These are phyloP conservation scores for Gliomastix tumulicola DNA, from an alignment of 2,329 filamentous ascomycete genomes.

Conservation along the genomic window DNA sequence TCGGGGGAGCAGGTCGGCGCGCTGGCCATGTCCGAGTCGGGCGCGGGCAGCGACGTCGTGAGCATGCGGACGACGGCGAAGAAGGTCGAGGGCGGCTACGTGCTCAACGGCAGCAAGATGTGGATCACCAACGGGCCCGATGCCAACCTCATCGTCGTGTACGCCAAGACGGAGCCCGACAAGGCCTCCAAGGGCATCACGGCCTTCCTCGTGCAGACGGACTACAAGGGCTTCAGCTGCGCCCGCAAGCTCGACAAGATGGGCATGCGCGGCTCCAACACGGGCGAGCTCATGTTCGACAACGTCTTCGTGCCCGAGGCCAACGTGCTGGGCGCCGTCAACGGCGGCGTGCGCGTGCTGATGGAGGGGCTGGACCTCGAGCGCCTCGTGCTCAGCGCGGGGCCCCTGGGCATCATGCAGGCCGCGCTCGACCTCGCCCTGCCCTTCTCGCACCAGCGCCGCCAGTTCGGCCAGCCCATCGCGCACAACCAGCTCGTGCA, in stretches of 20 bases:
- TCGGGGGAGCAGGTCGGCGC: slow-evolving; percentile 77
- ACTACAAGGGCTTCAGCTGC: slow-evolving; percentile 66
- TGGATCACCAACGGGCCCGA: slow-evolving; percentile 99
- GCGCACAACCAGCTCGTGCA: slow-evolving; percentile 91
- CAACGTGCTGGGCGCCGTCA: slow-evolving; percentile 72
- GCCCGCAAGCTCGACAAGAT: slow-evolving; percentile 93
- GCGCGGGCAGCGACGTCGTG: slow-evolving; percentile 87
- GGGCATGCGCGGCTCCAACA: slow-evolving; percentile 96
- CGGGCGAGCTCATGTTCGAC: slow-evolving; percentile 88
- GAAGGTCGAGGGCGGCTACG: slow-evolving; percentile 74
- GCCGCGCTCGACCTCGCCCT: slow-evolving; percentile 77
- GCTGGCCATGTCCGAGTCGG: slow-evolving; percentile 91
- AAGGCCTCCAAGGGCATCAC: slow-evolving; percentile 86
- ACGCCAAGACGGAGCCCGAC: slow-evolving; percentile 84
- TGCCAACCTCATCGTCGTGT: slow-evolving; percentile 90
- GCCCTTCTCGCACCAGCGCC: slow-evolving; percentile 82
- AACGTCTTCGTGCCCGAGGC: slow-evolving; percentile 80
- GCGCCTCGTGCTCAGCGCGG: slow-evolving; percentile 82
- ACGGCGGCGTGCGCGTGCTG: slow-evolving; percentile 80
- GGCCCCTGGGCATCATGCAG: slow-evolving; percentile 92
- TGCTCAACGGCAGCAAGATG: slow-evolving; percentile 92
- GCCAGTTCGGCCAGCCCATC: slow-evolving; percentile 82
- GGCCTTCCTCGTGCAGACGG: slow-evolving; percentile 79
- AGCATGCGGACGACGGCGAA: slow-evolving; percentile 87
- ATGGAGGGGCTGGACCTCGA: slow-evolving; percentile 97